Conservation (phyloP, 352 stramenopile species). For the Aphanomyces invadans region DNA sequence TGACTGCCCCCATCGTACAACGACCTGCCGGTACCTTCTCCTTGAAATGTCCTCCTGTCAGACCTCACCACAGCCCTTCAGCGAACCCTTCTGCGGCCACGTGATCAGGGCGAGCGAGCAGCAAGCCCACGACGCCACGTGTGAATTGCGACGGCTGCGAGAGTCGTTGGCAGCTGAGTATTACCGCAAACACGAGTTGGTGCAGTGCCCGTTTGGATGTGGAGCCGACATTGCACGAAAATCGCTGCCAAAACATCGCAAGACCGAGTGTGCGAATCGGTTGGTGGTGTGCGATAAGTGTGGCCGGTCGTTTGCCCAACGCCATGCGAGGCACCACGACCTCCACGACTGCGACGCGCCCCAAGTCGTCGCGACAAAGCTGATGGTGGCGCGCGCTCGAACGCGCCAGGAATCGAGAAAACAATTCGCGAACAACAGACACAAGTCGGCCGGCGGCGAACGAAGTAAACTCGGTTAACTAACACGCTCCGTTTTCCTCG, state of each 20-base stretch:
- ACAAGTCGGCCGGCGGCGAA: background rate
- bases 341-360: slow-evolving; percentile 20
- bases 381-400: slow-evolving; percentile 10
- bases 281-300: slow-evolving; percentile 14
- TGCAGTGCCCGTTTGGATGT: slow-evolving; percentile 23
- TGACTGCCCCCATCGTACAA: slow-evolving; percentile 41
- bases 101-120: background rate
- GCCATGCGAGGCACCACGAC: background rate
- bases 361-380: background rate
- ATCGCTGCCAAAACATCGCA: slow-evolving; percentile 7
- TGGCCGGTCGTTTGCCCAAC: slow-evolving; percentile 13
- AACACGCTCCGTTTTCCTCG: slow-evolving; percentile 36
- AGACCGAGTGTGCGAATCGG: slow-evolving; percentile 9
- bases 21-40: slow-evolving; percentile 48
- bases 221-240: background rate
- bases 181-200: slow-evolving; percentile 15
- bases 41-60: no score
- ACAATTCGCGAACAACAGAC: background rate
- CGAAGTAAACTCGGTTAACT: background rate
- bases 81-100: slow-evolving; percentile 9
- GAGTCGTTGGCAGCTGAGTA: slow-evolving; percentile 17
- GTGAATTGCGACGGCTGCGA: background rate
- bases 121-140: background rate
- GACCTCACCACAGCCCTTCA: background rate
- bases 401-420: background rate